Evolutionary conservation across 306 rosid genomes (phyloP), one percentile per base, ranked within the genome.

Genomic region (Pterocarpus santalinus): DNA sequence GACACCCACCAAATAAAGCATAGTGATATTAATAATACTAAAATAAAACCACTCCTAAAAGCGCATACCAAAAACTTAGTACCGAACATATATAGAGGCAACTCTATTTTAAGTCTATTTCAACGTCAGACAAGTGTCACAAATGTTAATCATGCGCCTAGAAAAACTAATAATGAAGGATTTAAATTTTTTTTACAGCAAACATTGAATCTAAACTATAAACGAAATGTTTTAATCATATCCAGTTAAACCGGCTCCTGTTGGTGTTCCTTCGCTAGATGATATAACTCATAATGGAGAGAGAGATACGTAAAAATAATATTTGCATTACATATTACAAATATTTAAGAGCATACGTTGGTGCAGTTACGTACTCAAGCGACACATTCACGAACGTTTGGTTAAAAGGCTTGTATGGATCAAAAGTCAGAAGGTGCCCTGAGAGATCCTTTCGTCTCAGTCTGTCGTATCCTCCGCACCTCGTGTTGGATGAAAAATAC

Each of bases 361-460:
- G 3, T 32, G 38, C 38, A 28, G 15, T n/a, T 56, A 56, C 2
- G 32, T 10, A 60, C 33, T 28, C 13, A 64, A 65, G 4, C 15
- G 53, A 56, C 76, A 57, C 78, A 39, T 60, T 39, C 43, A 39
- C 2, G 43, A 39, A 39, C 43, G 43, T 39, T 39, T 44, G 0
- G 22, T 39, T 38, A 16, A 65, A 69, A 81, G 39, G 39, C 9
- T 12, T 12, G 69, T 65, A 74, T 81, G 84, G 80, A 81, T 39
- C 6, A 8, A 73, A 80, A 55, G 53, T 65, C 41, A 65, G 17
- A 16, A 7, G 13, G 6, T 36, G 51, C 83, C 57, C 28, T 30
- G 30, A 81, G 75, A 32, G 84, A 65, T 65, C 63, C 11, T 81
- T 74, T 73, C 84, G 84, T 81, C 69, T 81, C 52, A 65, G 53